Conservation (phyloP, 139 green algal genomes). For the Tetraselmis striata region DNA sequence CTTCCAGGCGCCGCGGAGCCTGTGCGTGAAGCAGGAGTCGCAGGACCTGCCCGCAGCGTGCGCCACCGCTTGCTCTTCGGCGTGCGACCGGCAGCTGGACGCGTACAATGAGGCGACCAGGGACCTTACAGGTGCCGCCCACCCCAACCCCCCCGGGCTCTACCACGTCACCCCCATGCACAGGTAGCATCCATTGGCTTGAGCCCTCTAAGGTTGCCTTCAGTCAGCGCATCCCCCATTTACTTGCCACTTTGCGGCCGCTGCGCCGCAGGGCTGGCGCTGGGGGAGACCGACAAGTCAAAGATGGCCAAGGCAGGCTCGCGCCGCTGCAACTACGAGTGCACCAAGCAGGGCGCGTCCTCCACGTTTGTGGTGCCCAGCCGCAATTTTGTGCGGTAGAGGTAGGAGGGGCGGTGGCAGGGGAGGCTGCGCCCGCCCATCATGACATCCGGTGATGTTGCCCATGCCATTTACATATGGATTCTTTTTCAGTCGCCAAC, state of each 20-base stretch:
- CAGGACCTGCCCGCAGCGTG: not conserved
- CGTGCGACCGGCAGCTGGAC: not conserved
- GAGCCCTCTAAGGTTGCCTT: too few species aligned
- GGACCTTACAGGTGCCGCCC: not conserved
- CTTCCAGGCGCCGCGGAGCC: not conserved
- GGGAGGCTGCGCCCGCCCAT: too few species aligned
- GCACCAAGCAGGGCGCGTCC: slow-evolving; percentile 33
- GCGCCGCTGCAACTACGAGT: slow-evolving; percentile 42
- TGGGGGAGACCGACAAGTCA: not conserved
- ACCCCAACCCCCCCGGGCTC: not conserved
- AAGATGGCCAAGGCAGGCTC: slow-evolving; percentile 13
- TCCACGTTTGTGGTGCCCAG: slow-evolving; percentile 34
- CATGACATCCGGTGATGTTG: too few species aligned
- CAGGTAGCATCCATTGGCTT: too few species aligned
- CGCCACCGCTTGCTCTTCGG: not conserved
- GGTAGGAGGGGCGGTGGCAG: too few species aligned
- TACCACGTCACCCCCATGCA: not conserved
- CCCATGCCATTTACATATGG: too few species aligned
- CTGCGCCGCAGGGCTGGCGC: slow-evolving; percentile 5
- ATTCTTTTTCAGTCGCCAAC: too few species aligned
- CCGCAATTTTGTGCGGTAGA: not conserved
- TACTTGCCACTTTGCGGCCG: not conserved
- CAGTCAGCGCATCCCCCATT: too few species aligned
- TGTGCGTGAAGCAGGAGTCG: not conserved
- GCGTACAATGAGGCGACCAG: not conserved